Evolutionary conservation across 2,329 filamentous ascomycete genomes (phyloP).

Genomic region (Botrytis pseudocinerea): DNA sequence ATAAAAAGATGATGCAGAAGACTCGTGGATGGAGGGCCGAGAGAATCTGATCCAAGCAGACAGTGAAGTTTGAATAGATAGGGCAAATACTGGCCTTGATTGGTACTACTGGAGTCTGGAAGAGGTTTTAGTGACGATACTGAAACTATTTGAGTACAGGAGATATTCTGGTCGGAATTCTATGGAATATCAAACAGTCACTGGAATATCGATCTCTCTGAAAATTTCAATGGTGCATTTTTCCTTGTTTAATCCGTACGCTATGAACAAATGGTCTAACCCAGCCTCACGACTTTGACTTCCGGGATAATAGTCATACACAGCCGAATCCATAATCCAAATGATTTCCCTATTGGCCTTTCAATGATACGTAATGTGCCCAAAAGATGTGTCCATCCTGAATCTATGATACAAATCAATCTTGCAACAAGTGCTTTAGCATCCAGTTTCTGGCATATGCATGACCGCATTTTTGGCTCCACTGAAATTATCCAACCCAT

Average conservation of each 20-base stretch:
- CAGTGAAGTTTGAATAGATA: not conserved
- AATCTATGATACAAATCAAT: not conserved
- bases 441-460: not conserved
- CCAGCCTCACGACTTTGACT: not conserved
- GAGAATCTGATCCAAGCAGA: not conserved
- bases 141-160: not conserved
- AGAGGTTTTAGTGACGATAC: no score
- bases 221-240: not conserved
- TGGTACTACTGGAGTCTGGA: not conserved
- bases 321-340: no score
- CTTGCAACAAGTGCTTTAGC: not conserved
- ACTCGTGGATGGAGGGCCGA: no score
- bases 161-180: not conserved
- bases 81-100: fast-evolving
- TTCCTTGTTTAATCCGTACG: not conserved
- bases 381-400: not conserved
- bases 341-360: not conserved
- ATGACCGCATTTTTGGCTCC: not conserved
- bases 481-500: not conserved
- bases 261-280: not conserved
- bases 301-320: not conserved
- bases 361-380: not conserved
- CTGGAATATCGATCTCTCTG: fast-evolving
- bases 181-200: not conserved
- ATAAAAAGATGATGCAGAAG: not conserved